Percentiles rank a stretch among this genome's conserved stretches.
These are phyloP conservation scores for Fusarium coffeatum DNA, from an alignment of 2,329 filamentous ascomycete genomes.

Conservation along the genomic window DNA sequence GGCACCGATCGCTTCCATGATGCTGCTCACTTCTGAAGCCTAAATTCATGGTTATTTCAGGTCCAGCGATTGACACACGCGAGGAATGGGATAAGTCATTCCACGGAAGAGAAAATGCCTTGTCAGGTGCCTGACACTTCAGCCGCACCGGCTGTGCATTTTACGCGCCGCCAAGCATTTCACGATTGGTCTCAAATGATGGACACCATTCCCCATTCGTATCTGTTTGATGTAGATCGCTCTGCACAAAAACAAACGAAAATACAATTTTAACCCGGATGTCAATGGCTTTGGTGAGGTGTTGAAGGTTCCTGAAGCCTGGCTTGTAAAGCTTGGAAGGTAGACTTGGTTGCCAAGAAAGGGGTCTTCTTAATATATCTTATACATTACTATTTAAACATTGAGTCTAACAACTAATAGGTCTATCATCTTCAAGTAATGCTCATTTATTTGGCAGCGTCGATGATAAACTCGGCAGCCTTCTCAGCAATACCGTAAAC, in stretches of 20 bases:
- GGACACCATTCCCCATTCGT: neutral
- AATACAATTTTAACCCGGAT: neutral
- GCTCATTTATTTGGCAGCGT: slow-evolving; percentile 4
- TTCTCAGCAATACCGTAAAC: slow-evolving; percentile 66
- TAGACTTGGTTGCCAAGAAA: neutral
- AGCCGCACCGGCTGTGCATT: neutral
- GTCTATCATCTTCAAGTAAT: neutral
- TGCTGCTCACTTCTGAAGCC: neutral
- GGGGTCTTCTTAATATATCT: neutral
- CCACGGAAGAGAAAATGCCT: neutral
- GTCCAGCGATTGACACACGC: neutral
- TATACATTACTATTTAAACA: neutral
- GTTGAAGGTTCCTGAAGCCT: neutral
- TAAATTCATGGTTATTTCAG: neutral
- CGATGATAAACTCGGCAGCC: slow-evolving; percentile 48
- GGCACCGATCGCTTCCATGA: neutral
- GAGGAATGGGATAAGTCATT: neutral
- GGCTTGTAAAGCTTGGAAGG: neutral
- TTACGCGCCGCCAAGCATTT: neutral
- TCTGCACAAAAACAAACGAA: neutral
- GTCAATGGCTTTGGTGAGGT: neutral
- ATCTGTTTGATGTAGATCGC: neutral
- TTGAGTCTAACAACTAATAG: neutral
- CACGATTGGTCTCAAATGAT: neutral
- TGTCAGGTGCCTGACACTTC: neutral